Percentiles rank a stretch among this genome's conserved stretches.
Conservation (phyloP, 208 protist species). For the Lotmaria passim region DNA sequence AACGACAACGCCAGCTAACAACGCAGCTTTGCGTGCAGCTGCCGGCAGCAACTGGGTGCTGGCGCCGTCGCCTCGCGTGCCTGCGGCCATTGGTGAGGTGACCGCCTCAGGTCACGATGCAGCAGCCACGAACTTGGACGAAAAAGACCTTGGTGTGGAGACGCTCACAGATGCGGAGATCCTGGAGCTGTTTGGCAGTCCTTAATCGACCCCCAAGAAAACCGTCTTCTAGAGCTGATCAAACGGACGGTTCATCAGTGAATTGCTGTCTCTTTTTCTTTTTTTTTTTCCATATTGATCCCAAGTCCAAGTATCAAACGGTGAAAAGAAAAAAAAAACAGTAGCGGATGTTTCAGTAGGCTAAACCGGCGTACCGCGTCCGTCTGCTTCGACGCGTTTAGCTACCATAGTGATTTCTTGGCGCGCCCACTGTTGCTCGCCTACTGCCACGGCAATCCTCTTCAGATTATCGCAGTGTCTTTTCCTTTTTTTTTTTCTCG, state of each 20-base stretch:
- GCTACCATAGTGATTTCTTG: too few relatives aligned
- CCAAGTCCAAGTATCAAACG: too few relatives aligned
- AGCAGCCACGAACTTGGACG: neutral
- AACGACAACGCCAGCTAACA: neutral
- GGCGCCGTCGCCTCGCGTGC: conserved; percentile 17
- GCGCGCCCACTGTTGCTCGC: too few relatives aligned
- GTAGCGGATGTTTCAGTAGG: too few relatives aligned
- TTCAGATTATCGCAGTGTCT: too few relatives aligned
- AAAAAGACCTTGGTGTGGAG: conserved; percentile 25
- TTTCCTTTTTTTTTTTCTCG: too few relatives aligned
- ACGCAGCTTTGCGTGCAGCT: neutral
- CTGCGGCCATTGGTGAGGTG: conserved; percentile 15
- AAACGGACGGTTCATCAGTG: neutral
- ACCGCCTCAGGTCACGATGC: neutral
- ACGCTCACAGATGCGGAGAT: conserved; percentile 79
- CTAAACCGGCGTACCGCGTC: too few relatives aligned
- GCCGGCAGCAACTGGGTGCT: conserved; percentile 9
- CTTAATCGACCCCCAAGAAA: conserved; percentile 3
- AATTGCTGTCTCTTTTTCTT: neutral
- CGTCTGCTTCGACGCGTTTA: too few relatives aligned
- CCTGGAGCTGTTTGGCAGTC: conserved; percentile 66
- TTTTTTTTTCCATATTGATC: too few relatives aligned
- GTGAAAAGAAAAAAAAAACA: too few relatives aligned
- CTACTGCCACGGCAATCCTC: too few relatives aligned
- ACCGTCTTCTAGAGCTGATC: too few relatives aligned